Conservation (phyloP, 169 alveolate genomes). For the Plasmodium malariae region DNA sequence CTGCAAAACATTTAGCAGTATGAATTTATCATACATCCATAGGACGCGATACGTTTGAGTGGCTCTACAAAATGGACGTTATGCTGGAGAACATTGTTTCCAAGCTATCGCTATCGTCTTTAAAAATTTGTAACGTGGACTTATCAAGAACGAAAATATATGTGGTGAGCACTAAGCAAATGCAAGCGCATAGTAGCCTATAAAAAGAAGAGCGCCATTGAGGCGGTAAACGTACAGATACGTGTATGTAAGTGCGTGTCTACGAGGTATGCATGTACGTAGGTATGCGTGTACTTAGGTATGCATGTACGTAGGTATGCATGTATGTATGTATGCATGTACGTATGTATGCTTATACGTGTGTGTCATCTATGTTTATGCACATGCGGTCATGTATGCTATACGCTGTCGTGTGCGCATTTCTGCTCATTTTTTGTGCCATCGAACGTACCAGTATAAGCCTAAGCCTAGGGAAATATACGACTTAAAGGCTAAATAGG, state of each 20-base stretch:
- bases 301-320: not conserved
- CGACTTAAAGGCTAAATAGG: constrained; percentile 58
- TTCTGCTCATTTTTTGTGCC: too few species aligned
- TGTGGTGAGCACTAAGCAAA: constrained; percentile 47
- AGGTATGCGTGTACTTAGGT: not conserved
- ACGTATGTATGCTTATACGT: not conserved
- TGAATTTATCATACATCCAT: too few species aligned
- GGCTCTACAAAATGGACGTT: constrained; percentile 4
- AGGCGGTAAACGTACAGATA: too few species aligned
- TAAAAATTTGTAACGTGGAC: constrained; percentile 46
- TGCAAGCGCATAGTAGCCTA: constrained; percentile 56
- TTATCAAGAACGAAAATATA: constrained; percentile 57
- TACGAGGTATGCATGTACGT: not conserved
- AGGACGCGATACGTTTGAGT: too few species aligned
- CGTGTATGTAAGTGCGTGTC: too few species aligned
- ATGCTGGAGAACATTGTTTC: constrained; percentile 59
- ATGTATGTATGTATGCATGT: not conserved
- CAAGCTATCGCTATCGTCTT: constrained; percentile 47
- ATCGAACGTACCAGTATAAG: constrained; percentile 15
- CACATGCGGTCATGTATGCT: not conserved
- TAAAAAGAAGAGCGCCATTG: too few species aligned
- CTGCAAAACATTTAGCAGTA: too few species aligned
- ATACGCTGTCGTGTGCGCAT: too few species aligned
- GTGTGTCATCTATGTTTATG: not conserved
- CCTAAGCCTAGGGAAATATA: constrained; percentile 51